Evolutionary conservation across 306 rosid genomes (phyloP).

Genomic region (Mimosa bimucronata): DNA sequence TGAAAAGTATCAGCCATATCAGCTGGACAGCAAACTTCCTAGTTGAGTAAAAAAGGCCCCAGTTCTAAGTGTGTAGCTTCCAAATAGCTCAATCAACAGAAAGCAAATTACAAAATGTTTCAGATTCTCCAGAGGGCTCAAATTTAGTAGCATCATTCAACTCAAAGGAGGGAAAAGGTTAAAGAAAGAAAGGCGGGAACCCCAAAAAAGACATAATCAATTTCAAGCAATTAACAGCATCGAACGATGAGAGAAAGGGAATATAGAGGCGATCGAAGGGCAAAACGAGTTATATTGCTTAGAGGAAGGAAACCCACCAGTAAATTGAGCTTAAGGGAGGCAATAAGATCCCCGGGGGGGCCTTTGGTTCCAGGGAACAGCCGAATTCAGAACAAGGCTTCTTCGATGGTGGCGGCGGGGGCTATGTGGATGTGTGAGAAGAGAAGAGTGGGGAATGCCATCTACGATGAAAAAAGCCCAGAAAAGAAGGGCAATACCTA

Average conservation of each 20-base stretch:
- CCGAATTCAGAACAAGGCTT: conserved; percentile 46
- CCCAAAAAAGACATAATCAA: background rate
- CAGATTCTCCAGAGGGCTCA: background rate
- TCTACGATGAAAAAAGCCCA: too few species aligned
- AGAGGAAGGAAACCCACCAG: conserved; percentile 48
- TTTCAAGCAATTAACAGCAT: background rate
- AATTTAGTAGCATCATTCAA: background rate
- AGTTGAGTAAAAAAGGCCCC: background rate
- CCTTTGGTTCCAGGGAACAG: conserved; percentile 30
- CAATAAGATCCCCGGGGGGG: conserved; percentile 37
- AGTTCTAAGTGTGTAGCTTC: background rate
- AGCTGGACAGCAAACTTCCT: background rate
- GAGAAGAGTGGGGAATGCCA: conserved; percentile 20
- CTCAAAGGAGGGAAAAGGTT: background rate
- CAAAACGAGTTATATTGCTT: background rate
- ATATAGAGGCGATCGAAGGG: background rate
- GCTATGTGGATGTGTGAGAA: conserved; percentile 21
- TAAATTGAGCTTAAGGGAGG: conserved; percentile 72
- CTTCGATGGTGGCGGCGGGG: conserved; percentile 22
- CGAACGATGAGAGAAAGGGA: background rate
- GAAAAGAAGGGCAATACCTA: too few species aligned
- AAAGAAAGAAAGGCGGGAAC: background rate
- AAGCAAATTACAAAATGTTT: background rate
- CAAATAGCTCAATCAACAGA: background rate
- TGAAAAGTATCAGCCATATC: background rate